Conservation (phyloP, 768 basidiomycete species). For the Fomitopsis serialis region DNA sequence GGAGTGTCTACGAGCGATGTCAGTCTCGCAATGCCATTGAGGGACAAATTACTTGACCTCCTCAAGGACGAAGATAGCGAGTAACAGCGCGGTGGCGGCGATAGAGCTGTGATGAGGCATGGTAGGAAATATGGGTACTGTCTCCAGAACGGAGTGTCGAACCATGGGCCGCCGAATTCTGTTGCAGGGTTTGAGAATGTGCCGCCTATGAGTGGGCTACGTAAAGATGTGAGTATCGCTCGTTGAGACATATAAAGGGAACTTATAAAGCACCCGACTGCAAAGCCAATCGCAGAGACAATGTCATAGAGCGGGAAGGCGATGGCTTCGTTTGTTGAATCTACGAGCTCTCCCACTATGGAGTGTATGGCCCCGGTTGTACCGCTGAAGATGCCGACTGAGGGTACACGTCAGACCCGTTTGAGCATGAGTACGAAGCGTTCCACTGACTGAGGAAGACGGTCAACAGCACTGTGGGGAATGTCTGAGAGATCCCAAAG, state of each 20-base stretch:
- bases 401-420: not conserved
- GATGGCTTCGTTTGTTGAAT: slow-evolving; percentile 52
- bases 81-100: slow-evolving; percentile 33
- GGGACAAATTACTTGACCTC: slow-evolving; percentile 39
- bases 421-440: not conserved
- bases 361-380: slow-evolving; percentile 36
- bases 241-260: not conserved
- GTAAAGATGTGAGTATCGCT: not conserved
- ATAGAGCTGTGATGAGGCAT: slow-evolving; percentile 42
- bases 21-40: not conserved
- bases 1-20: slow-evolving; percentile 17
- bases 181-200: slow-evolving; percentile 47
- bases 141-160: slow-evolving; percentile 39
- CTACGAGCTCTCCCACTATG: slow-evolving; percentile 42
- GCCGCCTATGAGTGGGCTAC: slow-evolving; percentile 59
- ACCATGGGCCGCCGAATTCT: slow-evolving; percentile 36
- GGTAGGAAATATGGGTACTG: slow-evolving; percentile 59
- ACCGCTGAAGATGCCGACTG: slow-evolving; percentile 21
- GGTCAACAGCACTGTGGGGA: slow-evolving; percentile 39
- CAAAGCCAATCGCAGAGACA: slow-evolving; percentile 51
- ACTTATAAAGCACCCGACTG: slow-evolving; percentile 42
- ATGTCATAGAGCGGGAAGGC: slow-evolving; percentile 59
- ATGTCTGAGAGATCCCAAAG: slow-evolving; percentile 54
- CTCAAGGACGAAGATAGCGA: slow-evolving; percentile 43
- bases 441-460: slow-evolving; percentile 34